Conservation (phyloP, 805 yeast species). For the Lipomyces lipofer region DNA sequence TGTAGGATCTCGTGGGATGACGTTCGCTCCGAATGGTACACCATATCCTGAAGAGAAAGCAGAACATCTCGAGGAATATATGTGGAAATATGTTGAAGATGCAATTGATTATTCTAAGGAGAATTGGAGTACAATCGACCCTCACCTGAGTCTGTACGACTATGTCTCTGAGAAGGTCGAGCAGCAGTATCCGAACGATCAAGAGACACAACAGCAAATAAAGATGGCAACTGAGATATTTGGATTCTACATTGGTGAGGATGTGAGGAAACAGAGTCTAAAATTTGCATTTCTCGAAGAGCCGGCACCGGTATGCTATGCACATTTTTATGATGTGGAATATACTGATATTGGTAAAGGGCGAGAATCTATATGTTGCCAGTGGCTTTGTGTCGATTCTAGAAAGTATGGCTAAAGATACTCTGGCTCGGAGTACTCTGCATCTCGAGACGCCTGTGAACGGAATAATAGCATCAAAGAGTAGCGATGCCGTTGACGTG, state of each 20-base stretch:
- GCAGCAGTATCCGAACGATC: constrained; percentile 4
- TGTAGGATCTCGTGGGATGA: constrained; percentile 12
- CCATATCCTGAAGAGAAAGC: neutral
- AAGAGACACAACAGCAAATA: constrained; percentile 7
- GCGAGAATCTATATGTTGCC: constrained; percentile 30
- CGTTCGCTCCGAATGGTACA: constrained; percentile 22
- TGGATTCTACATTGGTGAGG: constrained; percentile 32
- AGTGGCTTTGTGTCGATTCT: constrained; percentile 27
- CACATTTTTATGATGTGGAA: neutral
- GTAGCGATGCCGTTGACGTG: neutral
- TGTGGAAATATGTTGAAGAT: constrained; percentile 31
- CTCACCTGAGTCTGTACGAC: constrained; percentile 16
- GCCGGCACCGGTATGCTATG: constrained; percentile 14
- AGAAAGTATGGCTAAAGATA: constrained; percentile 7
- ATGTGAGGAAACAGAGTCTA: constrained; percentile 28
- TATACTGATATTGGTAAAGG: constrained; percentile 5
- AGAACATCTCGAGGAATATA: constrained; percentile 10
- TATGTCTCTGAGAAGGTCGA: constrained; percentile 7
- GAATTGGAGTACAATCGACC: constrained; percentile 15
- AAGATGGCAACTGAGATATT: constrained; percentile 14
- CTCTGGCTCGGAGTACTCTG: neutral
- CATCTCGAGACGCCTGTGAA: constrained; percentile 8
- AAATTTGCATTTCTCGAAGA: constrained; percentile 30
- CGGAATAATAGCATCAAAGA: neutral
- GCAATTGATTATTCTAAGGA: constrained; percentile 32